Conservation (phyloP, 1,139 yeast species). For the Lodderomyces metapsilosis region DNA sequence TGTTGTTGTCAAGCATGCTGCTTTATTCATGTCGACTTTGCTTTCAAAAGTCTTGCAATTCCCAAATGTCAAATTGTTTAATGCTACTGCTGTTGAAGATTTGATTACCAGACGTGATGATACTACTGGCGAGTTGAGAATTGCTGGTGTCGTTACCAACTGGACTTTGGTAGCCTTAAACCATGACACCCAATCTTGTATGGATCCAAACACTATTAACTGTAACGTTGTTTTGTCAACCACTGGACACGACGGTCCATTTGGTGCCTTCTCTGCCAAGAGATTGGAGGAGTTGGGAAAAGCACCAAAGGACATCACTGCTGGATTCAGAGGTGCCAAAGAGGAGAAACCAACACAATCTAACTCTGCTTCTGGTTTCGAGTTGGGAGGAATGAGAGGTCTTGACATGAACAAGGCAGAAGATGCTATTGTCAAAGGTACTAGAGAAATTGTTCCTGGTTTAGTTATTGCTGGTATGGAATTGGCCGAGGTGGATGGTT, state of each 20-base stretch:
- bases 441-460: conserved; percentile 70
- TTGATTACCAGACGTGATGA: conserved; percentile 68
- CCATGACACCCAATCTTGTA: conserved; percentile 76
- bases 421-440: conserved; percentile 70
- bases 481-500: conserved; percentile 72
- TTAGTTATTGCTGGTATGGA: conserved; percentile 82
- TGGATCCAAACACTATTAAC: conserved; percentile 83
- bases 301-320: conserved; percentile 22
- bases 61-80: conserved; percentile 75
- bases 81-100: conserved; percentile 82
- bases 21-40: conserved; percentile 71
- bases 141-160: conserved; percentile 81
- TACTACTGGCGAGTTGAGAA: conserved; percentile 53
- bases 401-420: conserved; percentile 78
- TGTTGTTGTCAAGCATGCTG: conserved; percentile 81
- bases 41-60: conserved; percentile 66
- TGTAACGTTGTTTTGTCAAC: conserved; percentile 70
- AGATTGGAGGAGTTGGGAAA: conserved; percentile 36
- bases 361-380: conserved; percentile 30
- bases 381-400: conserved; percentile 74
- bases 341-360: conserved; percentile 4
- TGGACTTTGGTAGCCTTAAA: conserved; percentile 79
- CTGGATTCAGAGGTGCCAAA: conserved; percentile 12
- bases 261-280: conserved; percentile 76
- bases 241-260: conserved; percentile 82